These are phyloP conservation scores for Stemphylium lycopersici DNA, from an alignment of 2,329 filamentous ascomycete genomes.

Conservation along the genomic window DNA sequence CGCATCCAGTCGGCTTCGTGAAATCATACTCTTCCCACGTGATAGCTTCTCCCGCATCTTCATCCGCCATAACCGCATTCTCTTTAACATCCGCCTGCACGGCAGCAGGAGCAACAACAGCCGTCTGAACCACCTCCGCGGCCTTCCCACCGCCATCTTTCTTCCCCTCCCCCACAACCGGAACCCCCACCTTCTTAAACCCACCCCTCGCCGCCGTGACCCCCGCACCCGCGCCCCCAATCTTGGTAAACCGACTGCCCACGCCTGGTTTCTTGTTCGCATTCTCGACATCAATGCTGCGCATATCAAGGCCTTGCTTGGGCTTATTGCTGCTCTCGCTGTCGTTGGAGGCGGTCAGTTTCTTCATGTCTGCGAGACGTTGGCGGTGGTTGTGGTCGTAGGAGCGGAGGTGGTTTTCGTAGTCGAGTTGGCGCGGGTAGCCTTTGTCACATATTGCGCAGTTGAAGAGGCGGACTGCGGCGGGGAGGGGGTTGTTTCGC, in stretches of 20 bases:
- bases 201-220: conserved; percentile 49
- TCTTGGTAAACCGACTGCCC: conserved; percentile 36
- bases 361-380: conserved; percentile 85
- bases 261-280: conserved; percentile 23
- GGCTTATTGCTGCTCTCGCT: conserved; percentile 25
- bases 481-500: conserved; percentile 53
- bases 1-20: conserved; percentile 58
- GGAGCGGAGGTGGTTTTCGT: conserved; percentile 89
- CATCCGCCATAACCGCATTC: conserved; percentile 33
- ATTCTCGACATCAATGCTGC: conserved; percentile 30
- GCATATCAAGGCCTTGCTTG: conserved; percentile 31
- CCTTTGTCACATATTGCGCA: conserved; percentile 85
- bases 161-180: conserved; percentile 17
- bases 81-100: conserved; percentile 16
- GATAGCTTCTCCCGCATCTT: conserved; percentile 28
- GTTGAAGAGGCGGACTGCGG: conserved; percentile 45
- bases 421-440: conserved; percentile 94
- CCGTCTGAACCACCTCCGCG: conserved; percentile 39
- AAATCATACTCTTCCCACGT: conserved; percentile 60
- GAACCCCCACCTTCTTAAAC: conserved; percentile 74
- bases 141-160: conserved; percentile 31
- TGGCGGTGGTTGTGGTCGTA: conserved; percentile 87
- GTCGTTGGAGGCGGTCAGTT: conserved; percentile 49
- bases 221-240: conserved; percentile 28
- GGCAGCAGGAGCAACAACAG: not conserved